A percentile compares a stretch with the other conserved stretches of the same genome.
phyloP scores from a whole-genome alignment of 1,139 yeast genomes.

The Kurtzmaniella quercitrusa region DNA sequence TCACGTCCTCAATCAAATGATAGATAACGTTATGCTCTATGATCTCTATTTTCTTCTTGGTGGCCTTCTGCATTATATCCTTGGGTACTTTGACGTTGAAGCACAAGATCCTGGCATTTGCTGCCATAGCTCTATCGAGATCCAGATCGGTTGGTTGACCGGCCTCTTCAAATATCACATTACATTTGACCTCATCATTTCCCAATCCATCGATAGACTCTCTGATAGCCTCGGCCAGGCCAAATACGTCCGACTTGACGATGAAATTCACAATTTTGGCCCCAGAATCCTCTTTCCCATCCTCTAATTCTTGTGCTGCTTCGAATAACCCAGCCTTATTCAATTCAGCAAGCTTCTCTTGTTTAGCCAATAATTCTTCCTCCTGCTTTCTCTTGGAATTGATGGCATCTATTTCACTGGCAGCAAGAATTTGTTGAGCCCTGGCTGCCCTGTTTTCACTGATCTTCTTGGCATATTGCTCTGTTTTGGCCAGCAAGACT shows the following conservation, averaged over 20 bases:
- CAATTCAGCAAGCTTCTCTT: constrained; percentile 51
- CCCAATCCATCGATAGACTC: constrained; percentile 82
- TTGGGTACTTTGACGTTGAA: constrained; percentile 74
- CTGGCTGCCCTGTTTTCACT: constrained; percentile 58
- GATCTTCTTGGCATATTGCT: constrained; percentile 72
- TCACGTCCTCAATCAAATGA: constrained; percentile 80
- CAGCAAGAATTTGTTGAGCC: constrained; percentile 54
- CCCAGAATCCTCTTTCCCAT: constrained; percentile 18
- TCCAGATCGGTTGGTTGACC: constrained; percentile 86
- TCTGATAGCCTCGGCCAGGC: constrained; percentile 57
- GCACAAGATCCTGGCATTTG: constrained; percentile 70
- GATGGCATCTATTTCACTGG: constrained; percentile 63
- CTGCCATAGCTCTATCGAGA: constrained; percentile 72
- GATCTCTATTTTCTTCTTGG: constrained; percentile 53
- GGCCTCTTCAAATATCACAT: constrained; percentile 69
- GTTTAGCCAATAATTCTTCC: constrained; percentile 43
- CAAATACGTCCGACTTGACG: constrained; percentile 84
- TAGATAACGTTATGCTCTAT: constrained; percentile 77
- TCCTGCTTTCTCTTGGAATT: constrained; percentile 54
- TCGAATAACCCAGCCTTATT: constrained; percentile 54
- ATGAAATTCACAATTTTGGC: constrained; percentile 53
- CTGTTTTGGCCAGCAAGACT: constrained; percentile 71
- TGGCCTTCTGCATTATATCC: constrained; percentile 59
- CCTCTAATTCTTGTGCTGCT: constrained; percentile 16
- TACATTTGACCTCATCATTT: constrained; percentile 73